Evolutionary conservation across 305 asterid genomes (phyloP).

Genomic region (Fraxinus ornus): DNA sequence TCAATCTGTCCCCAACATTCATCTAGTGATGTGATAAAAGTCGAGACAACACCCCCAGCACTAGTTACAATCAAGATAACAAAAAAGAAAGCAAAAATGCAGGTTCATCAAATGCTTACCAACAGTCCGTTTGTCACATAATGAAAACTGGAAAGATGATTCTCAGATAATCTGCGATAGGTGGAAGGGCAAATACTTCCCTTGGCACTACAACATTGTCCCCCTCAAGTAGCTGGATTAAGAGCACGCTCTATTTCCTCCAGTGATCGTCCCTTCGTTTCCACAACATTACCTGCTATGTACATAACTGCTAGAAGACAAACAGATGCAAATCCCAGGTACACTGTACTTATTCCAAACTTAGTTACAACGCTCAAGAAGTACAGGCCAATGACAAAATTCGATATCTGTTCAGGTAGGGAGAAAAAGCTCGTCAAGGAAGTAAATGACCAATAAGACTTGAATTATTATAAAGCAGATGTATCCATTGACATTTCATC

Average conservation of each 20-base stretch:
- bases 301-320: conserved; percentile 81
- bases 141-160: conserved; percentile 3
- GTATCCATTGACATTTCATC: background rate
- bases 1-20: conserved; percentile 11
- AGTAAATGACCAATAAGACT: background rate
- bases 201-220: background rate
- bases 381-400: conserved; percentile 82
- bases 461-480: background rate
- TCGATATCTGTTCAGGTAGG: conserved; percentile 58
- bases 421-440: background rate
- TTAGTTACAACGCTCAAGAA: conserved; percentile 81
- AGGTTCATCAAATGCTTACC: background rate
- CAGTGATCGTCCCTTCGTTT: conserved; percentile 88
- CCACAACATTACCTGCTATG: conserved; percentile 76
- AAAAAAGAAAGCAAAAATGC: background rate
- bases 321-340: conserved; percentile 80
- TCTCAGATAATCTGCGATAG: background rate
- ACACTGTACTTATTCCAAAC: conserved; percentile 84
- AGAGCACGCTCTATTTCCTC: conserved; percentile 89
- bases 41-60: background rate
- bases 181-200: background rate
- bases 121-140: background rate
- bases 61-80: background rate
- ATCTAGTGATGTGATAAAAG: conserved; percentile 1
- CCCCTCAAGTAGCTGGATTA: conserved; percentile 51